Conservation (phyloP, 164 flowering plant species). For the Cinnamomum chago region DNA sequence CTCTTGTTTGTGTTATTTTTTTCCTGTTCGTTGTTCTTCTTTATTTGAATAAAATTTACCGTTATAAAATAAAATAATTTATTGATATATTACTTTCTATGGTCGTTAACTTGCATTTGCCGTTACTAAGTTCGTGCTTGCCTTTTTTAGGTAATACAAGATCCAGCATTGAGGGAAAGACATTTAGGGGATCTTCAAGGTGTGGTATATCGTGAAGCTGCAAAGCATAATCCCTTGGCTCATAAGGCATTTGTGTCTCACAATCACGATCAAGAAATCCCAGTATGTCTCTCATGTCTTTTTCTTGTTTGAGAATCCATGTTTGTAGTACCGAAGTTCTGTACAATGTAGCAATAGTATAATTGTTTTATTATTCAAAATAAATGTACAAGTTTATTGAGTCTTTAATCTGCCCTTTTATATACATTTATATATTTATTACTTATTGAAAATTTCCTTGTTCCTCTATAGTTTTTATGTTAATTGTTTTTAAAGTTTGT, state of each 20-base stretch:
- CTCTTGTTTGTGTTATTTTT: too few species aligned
- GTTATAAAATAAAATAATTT: too few species aligned
- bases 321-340: too few species aligned
- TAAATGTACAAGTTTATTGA: too few species aligned
- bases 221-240: constrained; percentile 43
- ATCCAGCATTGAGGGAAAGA: constrained; percentile 66
- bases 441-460: background rate
- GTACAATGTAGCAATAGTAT: background rate
- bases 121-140: background rate
- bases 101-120: background rate
- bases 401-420: too few species aligned
- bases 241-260: constrained; percentile 57
- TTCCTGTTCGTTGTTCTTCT: too few species aligned
- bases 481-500: background rate
- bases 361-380: background rate
- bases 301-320: background rate
- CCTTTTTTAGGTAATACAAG: constrained; percentile 55
- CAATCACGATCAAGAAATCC: constrained; percentile 54
- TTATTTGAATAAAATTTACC: too few species aligned
- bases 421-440: too few species aligned
- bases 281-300: constrained; percentile 43
- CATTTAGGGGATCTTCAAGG: constrained; percentile 94
- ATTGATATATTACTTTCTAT: background rate
- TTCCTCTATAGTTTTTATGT: background rate
- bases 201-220: constrained; percentile 43